A percentile compares a stretch with the other conserved stretches of the same genome.
These are phyloP conservation scores for Ophiocordyceps robertsii DNA, from an alignment of 2,329 filamentous ascomycete species.

Conservation along the genomic window DNA sequence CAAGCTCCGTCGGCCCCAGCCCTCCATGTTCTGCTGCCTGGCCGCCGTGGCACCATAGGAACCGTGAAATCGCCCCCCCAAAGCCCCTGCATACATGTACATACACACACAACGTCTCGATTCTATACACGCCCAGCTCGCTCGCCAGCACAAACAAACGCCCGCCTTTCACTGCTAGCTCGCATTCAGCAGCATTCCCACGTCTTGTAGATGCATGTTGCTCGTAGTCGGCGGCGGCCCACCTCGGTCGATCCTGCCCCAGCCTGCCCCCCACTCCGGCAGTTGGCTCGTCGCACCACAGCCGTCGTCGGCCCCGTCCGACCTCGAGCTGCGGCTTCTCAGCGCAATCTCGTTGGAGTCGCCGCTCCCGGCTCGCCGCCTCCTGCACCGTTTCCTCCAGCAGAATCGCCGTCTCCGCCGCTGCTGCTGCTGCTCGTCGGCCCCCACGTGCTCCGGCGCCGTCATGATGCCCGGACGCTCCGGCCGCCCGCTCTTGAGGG, in stretches of 20 bases:
- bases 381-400: conserved; percentile 10
- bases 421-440: conserved; percentile 6
- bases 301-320: not conserved
- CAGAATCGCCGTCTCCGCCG: conserved; percentile 14
- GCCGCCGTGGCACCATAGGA: no score
- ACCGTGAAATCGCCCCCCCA: no score
- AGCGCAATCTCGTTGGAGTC: conserved; percentile 19
- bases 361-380: conserved; percentile 13
- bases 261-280: conserved; percentile 14
- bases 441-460: conserved; percentile 23
- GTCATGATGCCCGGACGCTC: conserved; percentile 28
- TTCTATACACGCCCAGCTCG: not conserved
- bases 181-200: conserved; percentile 15
- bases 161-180: not conserved
- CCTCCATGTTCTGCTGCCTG: no score
- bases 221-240: conserved; percentile 7
- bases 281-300: conserved; percentile 2
- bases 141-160: not conserved
- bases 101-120: not conserved
- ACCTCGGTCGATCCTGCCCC: conserved; percentile 18
- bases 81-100: not conserved
- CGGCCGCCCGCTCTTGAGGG: conserved; percentile 12
- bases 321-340: conserved; percentile 11
- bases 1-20: no score
- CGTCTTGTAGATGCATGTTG: conserved; percentile 17